These are phyloP conservation scores for Takakia lepidozioides DNA, from an alignment of 225 moss, liverwort and hornwort genomes.

Conservation along the genomic window DNA sequence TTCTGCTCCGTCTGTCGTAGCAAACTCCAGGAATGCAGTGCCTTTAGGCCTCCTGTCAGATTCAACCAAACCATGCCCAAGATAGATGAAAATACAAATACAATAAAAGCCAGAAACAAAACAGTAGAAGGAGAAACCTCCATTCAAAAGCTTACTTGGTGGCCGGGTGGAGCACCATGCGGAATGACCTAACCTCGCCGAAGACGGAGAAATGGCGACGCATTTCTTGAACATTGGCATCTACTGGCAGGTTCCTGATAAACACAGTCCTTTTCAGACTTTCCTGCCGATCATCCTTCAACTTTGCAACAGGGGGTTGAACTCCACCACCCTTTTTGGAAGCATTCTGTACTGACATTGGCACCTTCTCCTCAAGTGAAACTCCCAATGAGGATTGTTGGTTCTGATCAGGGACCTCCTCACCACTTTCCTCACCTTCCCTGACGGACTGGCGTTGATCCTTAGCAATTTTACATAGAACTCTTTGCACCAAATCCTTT, in stretches of 20 bases:
- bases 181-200: slow-evolving; percentile 81
- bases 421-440: too few species aligned
- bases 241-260: slow-evolving; percentile 74
- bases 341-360: too few species aligned
- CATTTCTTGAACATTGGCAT: slow-evolving; percentile 76
- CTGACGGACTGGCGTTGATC: too few species aligned
- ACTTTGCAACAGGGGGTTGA: slow-evolving; percentile 10
- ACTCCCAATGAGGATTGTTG: too few species aligned
- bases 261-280: slow-evolving; percentile 68
- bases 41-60: slow-evolving; percentile 75
- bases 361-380: too few species aligned
- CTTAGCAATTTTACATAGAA: slow-evolving; percentile 62
- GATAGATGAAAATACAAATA: neutral
- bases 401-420: too few species aligned
- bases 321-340: slow-evolving; percentile 6
- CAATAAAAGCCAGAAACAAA: slow-evolving; percentile 1
- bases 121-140: neutral
- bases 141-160: slow-evolving; percentile 54
- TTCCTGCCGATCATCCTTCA: too few species aligned
- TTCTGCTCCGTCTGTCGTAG: slow-evolving; percentile 59
- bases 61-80: neutral
- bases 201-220: slow-evolving; percentile 76
- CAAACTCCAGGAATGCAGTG: slow-evolving; percentile 91
- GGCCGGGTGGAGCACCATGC: slow-evolving; percentile 78
- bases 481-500: slow-evolving; percentile 52